Conservation (phyloP, 2,329 filamentous ascomycete species). For the Fusarium musae region DNA sequence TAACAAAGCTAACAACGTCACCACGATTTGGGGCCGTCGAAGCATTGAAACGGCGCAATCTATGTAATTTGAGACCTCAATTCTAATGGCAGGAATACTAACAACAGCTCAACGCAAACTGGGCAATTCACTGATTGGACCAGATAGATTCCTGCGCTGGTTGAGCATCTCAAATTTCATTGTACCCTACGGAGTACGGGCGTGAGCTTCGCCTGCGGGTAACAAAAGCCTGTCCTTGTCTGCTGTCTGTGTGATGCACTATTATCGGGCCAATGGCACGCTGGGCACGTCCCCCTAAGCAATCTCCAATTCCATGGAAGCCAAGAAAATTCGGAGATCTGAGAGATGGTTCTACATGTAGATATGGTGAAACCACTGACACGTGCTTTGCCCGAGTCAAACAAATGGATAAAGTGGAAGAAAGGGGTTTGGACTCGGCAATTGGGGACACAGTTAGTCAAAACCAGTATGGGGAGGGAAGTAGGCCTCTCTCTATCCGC, state of each 20-base stretch:
- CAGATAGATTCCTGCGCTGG: not conserved
- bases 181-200: not conserved
- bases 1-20: slow-evolving; percentile 15
- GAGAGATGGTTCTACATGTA: not conserved
- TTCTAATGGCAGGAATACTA: too few relatives aligned
- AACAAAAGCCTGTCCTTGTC: slow-evolving; percentile 19
- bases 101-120: not conserved
- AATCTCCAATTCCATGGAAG: slow-evolving; percentile 27
- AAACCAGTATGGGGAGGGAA: not conserved
- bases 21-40: not conserved
- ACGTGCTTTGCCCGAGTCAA: slow-evolving; percentile 16
- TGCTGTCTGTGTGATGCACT: not conserved
- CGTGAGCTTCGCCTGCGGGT: not conserved
- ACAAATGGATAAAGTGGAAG: not conserved
- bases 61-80: not conserved
- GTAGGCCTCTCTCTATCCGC: not conserved
- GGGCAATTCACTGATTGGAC: not conserved
- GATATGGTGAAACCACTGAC: slow-evolving; percentile 18
- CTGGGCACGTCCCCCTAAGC: not conserved
- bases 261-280: slow-evolving; percentile 30
- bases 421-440: not conserved
- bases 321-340: slow-evolving; percentile 24
- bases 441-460: not conserved
- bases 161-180: not conserved
- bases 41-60: not conserved